Conservation (phyloP, 2,329 filamentous ascomycete genomes). For the Sporothrix globosa region DNA sequence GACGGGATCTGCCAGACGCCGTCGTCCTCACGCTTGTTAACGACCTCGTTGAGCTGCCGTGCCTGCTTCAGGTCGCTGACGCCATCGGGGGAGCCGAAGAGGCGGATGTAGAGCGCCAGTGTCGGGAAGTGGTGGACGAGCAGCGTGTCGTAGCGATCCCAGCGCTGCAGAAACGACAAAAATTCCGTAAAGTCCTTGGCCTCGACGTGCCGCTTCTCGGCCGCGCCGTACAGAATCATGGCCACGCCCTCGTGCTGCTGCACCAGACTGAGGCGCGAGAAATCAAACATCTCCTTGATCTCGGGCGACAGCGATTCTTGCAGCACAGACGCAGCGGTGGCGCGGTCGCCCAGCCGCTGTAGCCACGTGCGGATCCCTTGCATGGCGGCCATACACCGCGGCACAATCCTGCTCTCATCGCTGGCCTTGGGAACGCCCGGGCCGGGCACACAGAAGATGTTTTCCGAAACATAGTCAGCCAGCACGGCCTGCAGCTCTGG, state of each 20-base stretch:
- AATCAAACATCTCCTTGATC: conserved; percentile 75
- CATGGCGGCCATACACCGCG: conserved; percentile 77
- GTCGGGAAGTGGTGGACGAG: conserved; percentile 81
- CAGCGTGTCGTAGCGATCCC: conserved; percentile 75
- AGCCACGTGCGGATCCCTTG: conserved; percentile 75
- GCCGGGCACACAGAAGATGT: conserved; percentile 56
- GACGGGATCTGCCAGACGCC: conserved; percentile 72
- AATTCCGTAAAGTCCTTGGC: conserved; percentile 74
- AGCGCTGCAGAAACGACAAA: conserved; percentile 66
- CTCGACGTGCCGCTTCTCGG: conserved; percentile 73
- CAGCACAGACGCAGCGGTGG: conserved; percentile 74
- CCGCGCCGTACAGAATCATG: conserved; percentile 75
- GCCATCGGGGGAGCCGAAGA: conserved; percentile 77
- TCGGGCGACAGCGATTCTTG: conserved; percentile 65
- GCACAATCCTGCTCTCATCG: conserved; percentile 64
- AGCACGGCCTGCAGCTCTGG: conserved; percentile 54
- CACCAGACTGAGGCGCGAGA: conserved; percentile 76
- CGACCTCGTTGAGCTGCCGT: conserved; percentile 67
- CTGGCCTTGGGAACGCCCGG: conserved; percentile 51
- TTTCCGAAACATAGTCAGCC: conserved; percentile 59
- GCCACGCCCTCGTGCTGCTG: conserved; percentile 89
- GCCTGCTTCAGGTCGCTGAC: conserved; percentile 69
- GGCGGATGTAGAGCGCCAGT: conserved; percentile 73
- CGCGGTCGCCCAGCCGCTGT: conserved; percentile 72
- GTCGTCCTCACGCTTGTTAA: conserved; percentile 69